phyloP scores from a whole-genome alignment of 768 basidiomycete species.

The Boletus pseudopeckii region DNA sequence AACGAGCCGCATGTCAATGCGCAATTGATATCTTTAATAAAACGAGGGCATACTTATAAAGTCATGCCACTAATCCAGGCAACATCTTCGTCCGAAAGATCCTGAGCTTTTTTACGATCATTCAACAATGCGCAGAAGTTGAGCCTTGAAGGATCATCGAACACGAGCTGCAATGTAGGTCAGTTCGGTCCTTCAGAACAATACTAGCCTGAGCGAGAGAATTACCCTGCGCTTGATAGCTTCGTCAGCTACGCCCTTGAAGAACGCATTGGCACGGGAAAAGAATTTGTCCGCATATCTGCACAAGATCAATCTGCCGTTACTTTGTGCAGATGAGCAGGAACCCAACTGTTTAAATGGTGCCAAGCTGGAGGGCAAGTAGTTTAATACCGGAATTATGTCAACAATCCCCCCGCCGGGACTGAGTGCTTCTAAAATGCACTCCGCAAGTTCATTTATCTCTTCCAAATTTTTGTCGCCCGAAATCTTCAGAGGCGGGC shows the following conservation, averaged over 20 bases:
- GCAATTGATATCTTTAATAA: no score
- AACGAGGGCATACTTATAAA: not conserved
- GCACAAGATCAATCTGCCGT: not conserved
- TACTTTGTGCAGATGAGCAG: not conserved
- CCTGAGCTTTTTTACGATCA: not conserved
- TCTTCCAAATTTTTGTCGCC: constrained; percentile 4
- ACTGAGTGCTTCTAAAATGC: not conserved
- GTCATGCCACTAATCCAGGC: constrained; percentile 8
- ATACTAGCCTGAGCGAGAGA: no score
- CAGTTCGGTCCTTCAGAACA: not conserved
- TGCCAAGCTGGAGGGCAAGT: constrained; percentile 2
- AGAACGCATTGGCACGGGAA: constrained; percentile 2
- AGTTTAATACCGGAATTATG: constrained; percentile 1
- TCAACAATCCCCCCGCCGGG: constrained; percentile 8
- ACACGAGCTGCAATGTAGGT: not conserved
- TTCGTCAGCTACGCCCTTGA: not conserved
- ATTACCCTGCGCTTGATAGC: constrained; percentile 5
- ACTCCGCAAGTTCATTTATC: not conserved
- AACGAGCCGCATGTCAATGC: not conserved
- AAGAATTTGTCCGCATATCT: constrained; percentile 7
- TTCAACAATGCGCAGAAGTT: constrained; percentile 6
- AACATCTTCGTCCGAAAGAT: constrained; percentile 8
- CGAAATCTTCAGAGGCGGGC: constrained; percentile 1
- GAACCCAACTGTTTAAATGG: constrained; percentile 9
- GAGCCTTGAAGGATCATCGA: constrained; percentile 1